A percentile compares a stretch with the other conserved stretches of the same genome.
Evolutionary conservation across 2,329 filamentous ascomycete genomes (phyloP).

Genomic region (Colletotrichum salicis): DNA sequence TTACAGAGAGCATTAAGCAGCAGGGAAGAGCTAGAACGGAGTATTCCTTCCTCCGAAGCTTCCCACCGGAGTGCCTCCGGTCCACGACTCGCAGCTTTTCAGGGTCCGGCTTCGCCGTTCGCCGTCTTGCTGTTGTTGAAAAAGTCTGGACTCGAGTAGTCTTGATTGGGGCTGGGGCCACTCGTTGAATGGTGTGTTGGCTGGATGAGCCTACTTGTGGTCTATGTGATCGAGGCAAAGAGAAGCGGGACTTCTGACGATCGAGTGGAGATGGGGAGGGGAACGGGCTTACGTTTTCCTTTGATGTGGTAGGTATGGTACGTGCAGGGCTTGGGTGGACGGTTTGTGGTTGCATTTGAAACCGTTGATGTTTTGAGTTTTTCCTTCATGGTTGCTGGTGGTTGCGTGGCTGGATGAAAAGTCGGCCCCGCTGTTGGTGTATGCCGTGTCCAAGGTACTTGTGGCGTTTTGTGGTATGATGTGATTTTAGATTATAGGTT

Average conservation of each 20-base stretch:
- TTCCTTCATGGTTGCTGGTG: background rate
- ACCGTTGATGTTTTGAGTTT: constrained; percentile 29
- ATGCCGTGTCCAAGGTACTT: background rate
- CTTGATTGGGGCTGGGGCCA: background rate
- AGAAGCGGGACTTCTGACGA: constrained; percentile 11
- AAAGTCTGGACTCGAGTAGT: background rate
- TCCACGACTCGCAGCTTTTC: background rate
- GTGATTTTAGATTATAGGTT: background rate
- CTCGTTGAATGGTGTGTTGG: background rate
- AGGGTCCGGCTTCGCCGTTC: background rate
- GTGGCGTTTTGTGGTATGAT: background rate
- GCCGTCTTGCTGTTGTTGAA: background rate
- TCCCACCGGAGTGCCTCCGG: background rate
- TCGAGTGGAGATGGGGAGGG: constrained; percentile 1
- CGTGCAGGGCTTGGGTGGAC: background rate
- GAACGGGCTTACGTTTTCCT: background rate
- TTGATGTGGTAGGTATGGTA: background rate
- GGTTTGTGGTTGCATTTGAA: constrained; percentile 9
- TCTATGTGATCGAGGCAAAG: background rate
- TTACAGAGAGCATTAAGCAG: constrained; percentile 7
- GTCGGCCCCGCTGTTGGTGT: background rate
- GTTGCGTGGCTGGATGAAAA: background rate
- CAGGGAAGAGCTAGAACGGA: background rate
- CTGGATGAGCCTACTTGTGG: background rate
- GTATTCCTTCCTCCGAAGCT: background rate